phyloP scores from a whole-genome alignment of 2,329 filamentous ascomycete species.

The Gnomoniopsis smithogilvyi region DNA sequence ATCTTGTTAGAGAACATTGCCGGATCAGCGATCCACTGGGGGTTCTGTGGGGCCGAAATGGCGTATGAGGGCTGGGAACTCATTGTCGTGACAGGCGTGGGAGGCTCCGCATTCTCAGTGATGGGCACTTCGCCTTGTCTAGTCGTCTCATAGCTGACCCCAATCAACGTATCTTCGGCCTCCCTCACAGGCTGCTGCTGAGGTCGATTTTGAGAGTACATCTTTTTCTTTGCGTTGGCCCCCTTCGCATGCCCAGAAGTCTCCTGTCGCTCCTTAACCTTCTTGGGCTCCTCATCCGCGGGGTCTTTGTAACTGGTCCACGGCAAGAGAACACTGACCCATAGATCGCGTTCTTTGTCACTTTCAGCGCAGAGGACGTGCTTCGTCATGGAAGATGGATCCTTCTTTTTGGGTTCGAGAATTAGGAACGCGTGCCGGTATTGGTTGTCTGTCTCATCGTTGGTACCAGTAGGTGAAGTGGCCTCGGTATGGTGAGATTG shows the following conservation, averaged over 20 bases:
- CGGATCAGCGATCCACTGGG: conserved; percentile 76
- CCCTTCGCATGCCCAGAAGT: conserved; percentile 36
- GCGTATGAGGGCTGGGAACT: conserved; percentile 40
- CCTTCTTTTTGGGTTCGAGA: conserved; percentile 93
- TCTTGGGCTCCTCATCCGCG: conserved; percentile 49
- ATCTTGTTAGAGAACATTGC: conserved; percentile 82
- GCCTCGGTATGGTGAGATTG: conserved; percentile 68
- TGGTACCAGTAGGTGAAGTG: conserved; percentile 53
- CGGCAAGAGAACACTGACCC: conserved; percentile 85
- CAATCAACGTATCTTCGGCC: conserved; percentile 47
- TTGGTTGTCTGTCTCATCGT: conserved; percentile 84
- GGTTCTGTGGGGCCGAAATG: conserved; percentile 87
- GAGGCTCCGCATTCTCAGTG: conserved; percentile 28
- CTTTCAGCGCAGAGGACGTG: conserved; percentile 96
- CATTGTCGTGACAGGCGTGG: conserved; percentile 24
- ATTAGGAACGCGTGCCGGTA: conserved; percentile 96
- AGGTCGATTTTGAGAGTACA: conserved; percentile 29
- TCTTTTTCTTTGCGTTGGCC: conserved; percentile 41
- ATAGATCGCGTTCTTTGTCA: conserved; percentile 85
- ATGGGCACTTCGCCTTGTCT: conserved; percentile 49
- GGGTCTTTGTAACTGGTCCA: conserved; percentile 77
- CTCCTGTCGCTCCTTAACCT: conserved; percentile 38
- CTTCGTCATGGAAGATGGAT: conserved; percentile 80
- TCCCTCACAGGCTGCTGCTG: conserved; percentile 27
- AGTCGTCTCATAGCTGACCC: conserved; percentile 56